A percentile compares a stretch with the other conserved stretches of the same genome.
phyloP scores from a whole-genome alignment of 2,329 filamentous ascomycete species.

The Chrysoporthe cubensis region DNA sequence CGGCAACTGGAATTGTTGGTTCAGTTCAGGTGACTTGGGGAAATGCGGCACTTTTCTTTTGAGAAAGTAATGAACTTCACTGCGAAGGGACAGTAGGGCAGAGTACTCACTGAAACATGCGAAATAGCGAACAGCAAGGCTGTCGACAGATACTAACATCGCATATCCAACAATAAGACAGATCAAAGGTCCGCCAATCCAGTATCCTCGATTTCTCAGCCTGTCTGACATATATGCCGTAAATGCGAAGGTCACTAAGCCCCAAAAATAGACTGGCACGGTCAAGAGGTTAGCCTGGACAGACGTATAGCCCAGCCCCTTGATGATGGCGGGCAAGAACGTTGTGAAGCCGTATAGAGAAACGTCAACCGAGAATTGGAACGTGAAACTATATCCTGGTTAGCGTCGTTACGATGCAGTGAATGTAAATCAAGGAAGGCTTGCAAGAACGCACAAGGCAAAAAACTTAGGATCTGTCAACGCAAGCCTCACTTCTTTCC shows the following conservation, averaged over 20 bases:
- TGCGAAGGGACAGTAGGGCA: neutral
- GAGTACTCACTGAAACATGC: constrained; percentile 32
- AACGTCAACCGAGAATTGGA: constrained; percentile 39
- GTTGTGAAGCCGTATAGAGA: constrained; percentile 41
- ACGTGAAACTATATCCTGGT: constrained; percentile 35
- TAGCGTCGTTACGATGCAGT: constrained; percentile 6
- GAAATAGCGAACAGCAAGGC: constrained; percentile 35
- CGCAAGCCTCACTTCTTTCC: constrained; percentile 33
- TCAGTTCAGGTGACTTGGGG: neutral
- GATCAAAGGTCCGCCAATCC: constrained; percentile 32
- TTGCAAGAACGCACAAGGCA: constrained; percentile 40
- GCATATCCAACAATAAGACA: constrained; percentile 39
- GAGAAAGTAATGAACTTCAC: no score
- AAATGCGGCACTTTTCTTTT: neutral
- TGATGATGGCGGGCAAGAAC: constrained; percentile 42
- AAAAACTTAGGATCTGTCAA: constrained; percentile 40
- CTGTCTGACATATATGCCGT: constrained; percentile 37
- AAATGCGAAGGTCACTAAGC: constrained; percentile 35
- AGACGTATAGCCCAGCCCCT: constrained; percentile 40
- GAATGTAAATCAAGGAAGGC: constrained; percentile 31
- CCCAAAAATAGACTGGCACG: constrained; percentile 39
- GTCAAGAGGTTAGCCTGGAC: constrained; percentile 42
- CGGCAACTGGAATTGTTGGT: constrained; percentile 27
- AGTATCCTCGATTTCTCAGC: constrained; percentile 34
- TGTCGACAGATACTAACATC: constrained; percentile 36